Evolutionary conservation across 1,284 basidiomycete species (phyloP), one percentile per base, ranked within the genome.

Genomic region (Leccinum glutinopallens): DNA sequence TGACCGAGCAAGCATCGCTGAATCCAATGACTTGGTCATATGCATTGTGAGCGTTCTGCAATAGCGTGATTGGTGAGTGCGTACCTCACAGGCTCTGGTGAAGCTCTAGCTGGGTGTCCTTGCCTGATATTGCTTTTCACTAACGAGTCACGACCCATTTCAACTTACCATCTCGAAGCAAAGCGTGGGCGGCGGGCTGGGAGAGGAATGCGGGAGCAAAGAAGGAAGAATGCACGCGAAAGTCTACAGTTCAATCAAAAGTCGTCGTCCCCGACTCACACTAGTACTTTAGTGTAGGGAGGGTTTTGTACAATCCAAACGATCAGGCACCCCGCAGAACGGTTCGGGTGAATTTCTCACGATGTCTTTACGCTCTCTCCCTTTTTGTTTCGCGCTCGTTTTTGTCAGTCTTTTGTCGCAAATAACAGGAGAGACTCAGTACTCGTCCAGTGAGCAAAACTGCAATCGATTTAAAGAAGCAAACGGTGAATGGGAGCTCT

Each of bases 141-240:
- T 74, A 19, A 87, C 74, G 4, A 29, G 25, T 29, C 25, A 29
- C 25, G 25, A 29, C 25, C 89, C 89, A 91, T 69, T 85, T 39
- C 37, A 39, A 39, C 13, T 39, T 80, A 19, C 77, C 79, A 22
- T 82, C 77, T 12, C 79, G 80, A 22, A 84, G 78, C 7, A 85
- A 72, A 2, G 84, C 84, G 73, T 88, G 81, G 4, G 87, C 77
- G 1, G 89, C 82, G 89, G 83, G 12, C 83, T 78, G 32, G 88
- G 77, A 0, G 80, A 73, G 3, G 81, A 78, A 77, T 1, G 81
- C 75, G 1, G 87, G 80, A 1, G 86, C 85, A 64, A 91, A 83
- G 77, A 91, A 90, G 0, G 86, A 79, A 0, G 88, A 89, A 71
- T 90, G 84, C 67, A 97, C 85, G 76, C 96, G 93, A 76, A 97